Percentiles rank a stretch among this genome's conserved stretches.
phyloP scores from a whole-genome alignment of 352 stramenopile genomes.

The Phytophthora ohioensis region DNA sequence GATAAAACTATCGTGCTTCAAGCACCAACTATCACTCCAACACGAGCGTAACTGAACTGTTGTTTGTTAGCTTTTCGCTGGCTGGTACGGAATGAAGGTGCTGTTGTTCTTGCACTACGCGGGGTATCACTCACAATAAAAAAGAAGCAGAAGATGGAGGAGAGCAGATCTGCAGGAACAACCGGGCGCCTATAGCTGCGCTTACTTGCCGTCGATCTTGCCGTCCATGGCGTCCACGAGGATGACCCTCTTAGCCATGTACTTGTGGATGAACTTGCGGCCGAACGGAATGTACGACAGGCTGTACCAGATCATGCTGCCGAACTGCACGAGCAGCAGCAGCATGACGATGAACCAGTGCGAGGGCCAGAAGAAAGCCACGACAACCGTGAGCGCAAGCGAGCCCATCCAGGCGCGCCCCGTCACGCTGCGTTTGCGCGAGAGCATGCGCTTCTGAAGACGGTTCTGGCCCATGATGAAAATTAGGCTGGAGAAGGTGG shows the following conservation, averaged over 20 bases:
- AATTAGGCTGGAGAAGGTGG: conserved; percentile 52
- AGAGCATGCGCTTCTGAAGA: conserved; percentile 54
- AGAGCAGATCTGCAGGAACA: conserved; percentile 19
- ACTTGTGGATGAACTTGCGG: conserved; percentile 56
- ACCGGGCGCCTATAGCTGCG: background rate
- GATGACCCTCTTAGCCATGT: conserved; percentile 46
- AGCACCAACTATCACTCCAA: background rate
- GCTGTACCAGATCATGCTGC: conserved; percentile 70
- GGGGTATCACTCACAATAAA: conserved; percentile 35
- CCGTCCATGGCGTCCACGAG: conserved; percentile 47
- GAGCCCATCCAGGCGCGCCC: conserved; percentile 53
- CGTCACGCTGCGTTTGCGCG: conserved; percentile 41
- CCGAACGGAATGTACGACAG: conserved; percentile 59
- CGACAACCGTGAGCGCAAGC: conserved; percentile 49
- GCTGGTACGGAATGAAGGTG: conserved; percentile 9
- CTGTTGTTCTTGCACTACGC: conserved; percentile 22
- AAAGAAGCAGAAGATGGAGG: conserved; percentile 22
- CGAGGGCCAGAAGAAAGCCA: conserved; percentile 53
- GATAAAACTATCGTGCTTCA: conserved; percentile 13
- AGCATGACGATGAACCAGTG: conserved; percentile 62
- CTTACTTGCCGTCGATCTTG: conserved; percentile 51
- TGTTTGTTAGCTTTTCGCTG: conserved; percentile 13
- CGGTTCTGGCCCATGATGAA: conserved; percentile 55
- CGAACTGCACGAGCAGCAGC: conserved; percentile 60
- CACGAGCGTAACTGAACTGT: conserved; percentile 6